These are phyloP conservation scores for Rhodotorula paludigena DNA, from an alignment of 768 basidiomycete genomes.

Conservation along the genomic window DNA sequence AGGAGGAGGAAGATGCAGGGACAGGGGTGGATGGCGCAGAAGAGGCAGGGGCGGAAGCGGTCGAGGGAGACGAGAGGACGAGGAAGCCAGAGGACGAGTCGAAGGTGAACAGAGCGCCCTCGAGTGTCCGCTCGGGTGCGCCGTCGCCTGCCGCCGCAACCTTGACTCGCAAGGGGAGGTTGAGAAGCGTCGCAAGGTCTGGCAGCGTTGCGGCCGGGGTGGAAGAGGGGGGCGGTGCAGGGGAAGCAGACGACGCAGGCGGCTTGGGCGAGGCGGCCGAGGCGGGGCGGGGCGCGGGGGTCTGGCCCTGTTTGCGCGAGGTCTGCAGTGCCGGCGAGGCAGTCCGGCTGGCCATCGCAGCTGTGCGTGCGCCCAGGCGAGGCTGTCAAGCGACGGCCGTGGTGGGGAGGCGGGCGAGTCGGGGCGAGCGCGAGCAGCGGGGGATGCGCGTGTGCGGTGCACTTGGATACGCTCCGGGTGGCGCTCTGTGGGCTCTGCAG, in stretches of 20 bases:
- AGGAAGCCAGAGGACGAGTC: constrained; percentile 25
- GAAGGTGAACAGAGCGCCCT: constrained; percentile 27
- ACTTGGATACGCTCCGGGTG: no score
- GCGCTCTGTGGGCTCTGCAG: no score
- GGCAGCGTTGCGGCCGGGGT: constrained; percentile 1
- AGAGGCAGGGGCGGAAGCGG: no score
- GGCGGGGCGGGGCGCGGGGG: background rate
- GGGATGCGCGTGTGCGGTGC: no score
- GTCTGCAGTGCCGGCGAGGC: background rate
- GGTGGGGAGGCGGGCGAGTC: background rate
- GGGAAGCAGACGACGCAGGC: background rate
- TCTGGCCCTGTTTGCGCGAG: background rate
- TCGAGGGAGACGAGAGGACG: constrained; percentile 9
- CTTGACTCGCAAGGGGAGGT: constrained; percentile 13
- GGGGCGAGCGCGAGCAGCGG: no score
- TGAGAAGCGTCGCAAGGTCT: constrained; percentile 41
- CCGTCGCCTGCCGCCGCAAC: background rate
- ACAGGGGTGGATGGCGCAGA: no score
- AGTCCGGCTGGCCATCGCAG: background rate
- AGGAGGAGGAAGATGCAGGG: no score
- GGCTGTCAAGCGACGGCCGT: no score
- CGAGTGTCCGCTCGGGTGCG: background rate
- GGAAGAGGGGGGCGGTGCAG: no score
- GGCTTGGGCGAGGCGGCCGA: background rate
- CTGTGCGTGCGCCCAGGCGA: background rate